Evolutionary conservation across 306 rosid species (phyloP), one percentile per base, ranked within the genome.

Genomic region (Urtica urens): DNA sequence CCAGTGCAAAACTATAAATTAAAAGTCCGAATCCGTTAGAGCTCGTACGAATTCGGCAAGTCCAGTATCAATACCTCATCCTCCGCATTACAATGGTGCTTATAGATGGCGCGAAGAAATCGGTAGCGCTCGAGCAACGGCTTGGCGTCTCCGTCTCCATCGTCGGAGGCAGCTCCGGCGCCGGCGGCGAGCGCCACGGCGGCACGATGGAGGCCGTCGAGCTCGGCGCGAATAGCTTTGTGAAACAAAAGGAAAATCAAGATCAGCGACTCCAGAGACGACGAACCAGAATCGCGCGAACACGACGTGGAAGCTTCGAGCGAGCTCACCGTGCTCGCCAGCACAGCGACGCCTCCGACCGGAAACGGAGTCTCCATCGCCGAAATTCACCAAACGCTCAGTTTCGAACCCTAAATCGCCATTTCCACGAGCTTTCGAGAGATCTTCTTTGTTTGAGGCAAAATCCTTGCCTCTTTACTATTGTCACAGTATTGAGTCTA

Each of bases 61-160:
- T 28, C 10, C 33, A 10, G 10, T 4, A 28, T 4, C 6, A 21
- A 20, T 38, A 90, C 99, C 99, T 92, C 96, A 61, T 92, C 99
- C 76, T 92, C 99, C 19, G 96, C 99, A 92, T 77, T 79, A 86
- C 78, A 77, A 72, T 92, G 96, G 66, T 85, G 86, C 68, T 76
- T 78, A 60, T 85, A 92, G 55, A 92, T 79, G 52, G 93, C 79
- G 60, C 83, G 76, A 47, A 92, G 63, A 53, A 92, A 92, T 85
- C 59, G 87, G 50, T 85, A 92, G 34, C 77, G 82, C 25, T 82
- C 82, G 23, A 62, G 71, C 44, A 92, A 69, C 4, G 99, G 83
- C 31, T 49, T 62, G 44, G n/a, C n/a, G 85, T 77, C 49, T 92
- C 93, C 3, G 87, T 62, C 58, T 71, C 57, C n/a, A n/a, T n/a